phyloP scores from a whole-genome alignment of 257 asterid genomes.

The Scutellaria minor region DNA sequence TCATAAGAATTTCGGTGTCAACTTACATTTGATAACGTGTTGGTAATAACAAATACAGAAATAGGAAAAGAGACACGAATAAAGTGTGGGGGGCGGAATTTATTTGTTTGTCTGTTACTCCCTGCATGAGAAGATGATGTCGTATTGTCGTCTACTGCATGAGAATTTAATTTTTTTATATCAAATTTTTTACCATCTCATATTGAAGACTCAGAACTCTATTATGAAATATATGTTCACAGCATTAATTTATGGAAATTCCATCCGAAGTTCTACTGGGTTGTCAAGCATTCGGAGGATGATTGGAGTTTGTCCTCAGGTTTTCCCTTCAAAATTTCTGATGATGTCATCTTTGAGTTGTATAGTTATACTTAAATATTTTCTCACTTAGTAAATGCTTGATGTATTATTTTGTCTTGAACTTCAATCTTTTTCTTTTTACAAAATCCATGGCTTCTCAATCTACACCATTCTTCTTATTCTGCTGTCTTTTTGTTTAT shows the following conservation, averaged over 20 bases:
- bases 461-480: background rate
- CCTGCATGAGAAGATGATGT: too few relatives aligned
- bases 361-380: background rate
- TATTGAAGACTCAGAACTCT: conserved; percentile 23
- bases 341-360: conserved; percentile 7
- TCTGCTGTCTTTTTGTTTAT: conserved; percentile 38
- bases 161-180: too few relatives aligned
- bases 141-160: too few relatives aligned
- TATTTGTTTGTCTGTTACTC: too few relatives aligned
- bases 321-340: conserved; percentile 34
- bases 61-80: too few relatives aligned
- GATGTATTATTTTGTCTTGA: conserved; percentile 6
- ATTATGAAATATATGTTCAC: conserved; percentile 36
- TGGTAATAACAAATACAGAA: too few relatives aligned
- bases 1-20: too few relatives aligned
- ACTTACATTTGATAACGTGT: too few relatives aligned
- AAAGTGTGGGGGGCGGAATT: too few relatives aligned
- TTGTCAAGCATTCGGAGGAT: conserved; percentile 80
- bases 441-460: background rate
- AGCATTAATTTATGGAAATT: conserved; percentile 87
- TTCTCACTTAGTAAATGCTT: background rate
- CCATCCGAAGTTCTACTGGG: conserved; percentile 79
- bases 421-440: conserved; percentile 8
- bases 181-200: conserved; percentile 11
- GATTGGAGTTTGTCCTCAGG: conserved; percentile 99